These are phyloP conservation scores for Pythium insidiosum DNA, from an alignment of 352 stramenopile genomes.

Conservation along the genomic window DNA sequence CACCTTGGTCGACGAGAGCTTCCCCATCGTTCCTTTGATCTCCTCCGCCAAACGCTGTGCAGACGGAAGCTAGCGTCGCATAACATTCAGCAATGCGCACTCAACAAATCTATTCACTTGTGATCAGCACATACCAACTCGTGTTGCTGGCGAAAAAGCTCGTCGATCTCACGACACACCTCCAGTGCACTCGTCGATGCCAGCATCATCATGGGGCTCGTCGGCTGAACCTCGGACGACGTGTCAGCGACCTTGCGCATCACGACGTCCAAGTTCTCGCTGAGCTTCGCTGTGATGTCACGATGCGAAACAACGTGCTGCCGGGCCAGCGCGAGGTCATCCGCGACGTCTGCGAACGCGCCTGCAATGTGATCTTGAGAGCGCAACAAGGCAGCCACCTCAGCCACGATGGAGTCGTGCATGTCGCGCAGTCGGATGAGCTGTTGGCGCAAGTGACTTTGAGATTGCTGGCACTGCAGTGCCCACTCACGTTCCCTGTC, in stretches of 20 bases:
- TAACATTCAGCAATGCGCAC: no score
- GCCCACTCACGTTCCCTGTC: slow-evolving; percentile 79
- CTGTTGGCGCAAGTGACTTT: slow-evolving; percentile 49
- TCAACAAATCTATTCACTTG: slow-evolving; percentile 4
- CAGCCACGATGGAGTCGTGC: slow-evolving; percentile 59
- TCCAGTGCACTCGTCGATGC: slow-evolving; percentile 70
- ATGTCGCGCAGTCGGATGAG: slow-evolving; percentile 53
- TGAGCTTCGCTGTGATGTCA: slow-evolving; percentile 57
- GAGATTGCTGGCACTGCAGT: slow-evolving; percentile 68
- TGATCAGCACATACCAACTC: slow-evolving; percentile 38
- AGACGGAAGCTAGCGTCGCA: slow-evolving; percentile 54
- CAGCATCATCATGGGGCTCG: slow-evolving; percentile 74
- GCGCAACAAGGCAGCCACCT: slow-evolving; percentile 43
- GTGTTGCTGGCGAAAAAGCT: slow-evolving; percentile 67
- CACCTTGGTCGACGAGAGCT: slow-evolving; percentile 44
- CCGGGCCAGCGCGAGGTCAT: slow-evolving; percentile 46
- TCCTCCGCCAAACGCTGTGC: slow-evolving; percentile 56
- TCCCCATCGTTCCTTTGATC: slow-evolving; percentile 42
- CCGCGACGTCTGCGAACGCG: slow-evolving; percentile 32
- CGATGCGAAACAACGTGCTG: slow-evolving; percentile 30
- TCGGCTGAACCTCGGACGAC: slow-evolving; percentile 34
- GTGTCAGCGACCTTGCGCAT: slow-evolving; percentile 61
- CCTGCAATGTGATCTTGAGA: slow-evolving; percentile 30
- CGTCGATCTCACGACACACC: slow-evolving; percentile 76
- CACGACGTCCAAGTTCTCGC: slow-evolving; percentile 55